These are phyloP conservation scores for Ogataea angusta DNA, from an alignment of 805 yeast species.

Conservation along the genomic window DNA sequence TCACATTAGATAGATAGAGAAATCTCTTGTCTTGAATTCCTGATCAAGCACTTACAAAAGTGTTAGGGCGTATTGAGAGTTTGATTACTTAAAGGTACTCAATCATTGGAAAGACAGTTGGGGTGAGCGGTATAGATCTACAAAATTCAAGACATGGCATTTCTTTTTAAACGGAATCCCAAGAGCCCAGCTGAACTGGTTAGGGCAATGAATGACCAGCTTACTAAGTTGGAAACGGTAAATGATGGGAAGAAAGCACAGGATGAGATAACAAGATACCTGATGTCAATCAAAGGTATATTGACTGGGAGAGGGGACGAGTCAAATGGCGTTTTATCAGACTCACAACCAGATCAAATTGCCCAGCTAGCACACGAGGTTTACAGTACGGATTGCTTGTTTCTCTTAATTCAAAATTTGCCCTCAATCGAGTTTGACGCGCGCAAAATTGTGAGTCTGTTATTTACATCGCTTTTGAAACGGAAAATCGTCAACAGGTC, in stretches of 20 bases:
- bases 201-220: constrained; percentile 68
- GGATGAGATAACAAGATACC: constrained; percentile 68
- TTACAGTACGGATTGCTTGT: constrained; percentile 66
- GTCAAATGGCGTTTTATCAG: constrained; percentile 9
- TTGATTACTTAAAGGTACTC: too few relatives aligned
- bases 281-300: constrained; percentile 61
- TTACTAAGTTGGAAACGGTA: constrained; percentile 53
- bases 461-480: constrained; percentile 74
- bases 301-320: constrained; percentile 59
- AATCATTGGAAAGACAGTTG: too few relatives aligned
- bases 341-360: constrained; percentile 66
- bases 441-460: constrained; percentile 71
- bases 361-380: constrained; percentile 78
- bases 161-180: constrained; percentile 85
- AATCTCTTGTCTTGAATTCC: too few relatives aligned
- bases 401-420: constrained; percentile 55
- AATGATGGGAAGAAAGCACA: constrained; percentile 46
- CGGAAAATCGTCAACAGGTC: constrained; percentile 72
- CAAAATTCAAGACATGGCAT: constrained; percentile 55
- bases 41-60: too few relatives aligned
- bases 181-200: constrained; percentile 86
- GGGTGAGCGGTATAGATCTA: too few relatives aligned
- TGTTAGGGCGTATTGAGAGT: too few relatives aligned
- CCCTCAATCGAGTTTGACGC: constrained; percentile 82
- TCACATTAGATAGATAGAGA: too few relatives aligned